Conservation (phyloP, 2,329 filamentous ascomycete species). For the Nannizzia gypsea region DNA sequence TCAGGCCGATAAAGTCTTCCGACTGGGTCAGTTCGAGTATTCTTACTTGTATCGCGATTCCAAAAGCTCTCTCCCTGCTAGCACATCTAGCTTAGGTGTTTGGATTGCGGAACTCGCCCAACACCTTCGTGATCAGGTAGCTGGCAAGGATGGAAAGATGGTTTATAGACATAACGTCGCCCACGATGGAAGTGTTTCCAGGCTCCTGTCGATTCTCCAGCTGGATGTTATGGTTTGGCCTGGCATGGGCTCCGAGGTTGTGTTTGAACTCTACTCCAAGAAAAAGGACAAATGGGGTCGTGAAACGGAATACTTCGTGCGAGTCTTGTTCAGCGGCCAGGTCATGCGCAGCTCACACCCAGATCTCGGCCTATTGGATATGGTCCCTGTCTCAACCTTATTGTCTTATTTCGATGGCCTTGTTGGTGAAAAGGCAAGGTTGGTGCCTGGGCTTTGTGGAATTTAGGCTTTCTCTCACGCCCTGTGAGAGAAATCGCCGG, state of each 20-base stretch:
- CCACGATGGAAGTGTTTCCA: slow-evolving; percentile 62
- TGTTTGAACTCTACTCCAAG: slow-evolving; percentile 59
- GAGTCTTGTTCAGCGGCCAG: slow-evolving; percentile 60
- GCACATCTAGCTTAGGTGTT: slow-evolving; percentile 53
- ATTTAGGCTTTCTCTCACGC: background rate
- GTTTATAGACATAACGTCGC: slow-evolving; percentile 66
- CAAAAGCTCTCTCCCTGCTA: slow-evolving; percentile 49
- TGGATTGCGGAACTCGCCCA: slow-evolving; percentile 60
- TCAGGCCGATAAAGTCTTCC: slow-evolving; percentile 58
- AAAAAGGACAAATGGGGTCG: slow-evolving; percentile 20
- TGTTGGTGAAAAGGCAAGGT: slow-evolving; percentile 43
- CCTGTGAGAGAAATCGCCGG: too few relatives aligned
- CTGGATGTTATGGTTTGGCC: slow-evolving; percentile 70
- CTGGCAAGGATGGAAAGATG: slow-evolving; percentile 29
- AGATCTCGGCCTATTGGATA: slow-evolving; percentile 54
- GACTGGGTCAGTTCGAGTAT: slow-evolving; percentile 71
- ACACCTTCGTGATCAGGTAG: slow-evolving; percentile 48
- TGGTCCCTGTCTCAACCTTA: slow-evolving; percentile 55
- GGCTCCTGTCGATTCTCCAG: slow-evolving; percentile 59
- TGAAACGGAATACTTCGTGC: slow-evolving; percentile 39
- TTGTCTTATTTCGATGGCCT: slow-evolving; percentile 61
- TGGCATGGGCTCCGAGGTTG: slow-evolving; percentile 67
- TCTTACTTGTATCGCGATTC: slow-evolving; percentile 63
- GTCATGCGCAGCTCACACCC: slow-evolving; percentile 57
- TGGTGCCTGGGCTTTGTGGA: slow-evolving; percentile 31